Evolutionary conservation across 768 basidiomycete species (phyloP).

Genomic region (Rhodosporidiobolus odoratus): DNA sequence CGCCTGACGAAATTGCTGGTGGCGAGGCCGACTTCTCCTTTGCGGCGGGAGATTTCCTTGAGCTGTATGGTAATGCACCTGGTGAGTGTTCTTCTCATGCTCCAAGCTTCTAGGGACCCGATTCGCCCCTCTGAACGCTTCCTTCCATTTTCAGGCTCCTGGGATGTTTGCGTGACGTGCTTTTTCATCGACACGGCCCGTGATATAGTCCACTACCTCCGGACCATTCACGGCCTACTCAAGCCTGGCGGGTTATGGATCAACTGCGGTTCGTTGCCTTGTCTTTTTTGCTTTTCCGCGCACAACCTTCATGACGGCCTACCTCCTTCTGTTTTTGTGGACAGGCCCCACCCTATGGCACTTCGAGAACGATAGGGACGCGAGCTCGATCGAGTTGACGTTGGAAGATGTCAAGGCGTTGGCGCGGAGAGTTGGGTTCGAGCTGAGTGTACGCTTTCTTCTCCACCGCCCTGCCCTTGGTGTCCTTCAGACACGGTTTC

Average conservation of each 20-base stretch:
- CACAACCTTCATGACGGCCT: no score
- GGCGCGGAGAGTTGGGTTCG: conserved; percentile 69
- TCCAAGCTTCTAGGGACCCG: not conserved
- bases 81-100: conserved; percentile 12
- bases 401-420: conserved; percentile 81
- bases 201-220: conserved; percentile 83
- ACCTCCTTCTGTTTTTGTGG: no score
- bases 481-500: no score
- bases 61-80: conserved; percentile 44
- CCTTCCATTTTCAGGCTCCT: conserved; percentile 53
- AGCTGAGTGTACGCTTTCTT: conserved; percentile 60
- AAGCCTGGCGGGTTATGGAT: conserved; percentile 86
- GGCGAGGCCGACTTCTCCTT: conserved; percentile 65
- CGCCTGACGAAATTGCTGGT: conserved; percentile 64
- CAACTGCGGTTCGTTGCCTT: conserved; percentile 61
- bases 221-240: conserved; percentile 75
- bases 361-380: conserved; percentile 77
- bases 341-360: conserved; percentile 92
- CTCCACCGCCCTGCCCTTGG: not conserved
- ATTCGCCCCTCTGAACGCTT: not conserved
- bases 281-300: not conserved
- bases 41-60: conserved; percentile 66
- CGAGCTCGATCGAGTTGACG: conserved; percentile 78
- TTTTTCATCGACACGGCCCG: conserved; percentile 98
- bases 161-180: conserved; percentile 87